Evolutionary conservation across 805 yeast species (phyloP), one percentile per base, ranked within the genome.

Genomic region (Saturnispora kantuleensis): DNA sequence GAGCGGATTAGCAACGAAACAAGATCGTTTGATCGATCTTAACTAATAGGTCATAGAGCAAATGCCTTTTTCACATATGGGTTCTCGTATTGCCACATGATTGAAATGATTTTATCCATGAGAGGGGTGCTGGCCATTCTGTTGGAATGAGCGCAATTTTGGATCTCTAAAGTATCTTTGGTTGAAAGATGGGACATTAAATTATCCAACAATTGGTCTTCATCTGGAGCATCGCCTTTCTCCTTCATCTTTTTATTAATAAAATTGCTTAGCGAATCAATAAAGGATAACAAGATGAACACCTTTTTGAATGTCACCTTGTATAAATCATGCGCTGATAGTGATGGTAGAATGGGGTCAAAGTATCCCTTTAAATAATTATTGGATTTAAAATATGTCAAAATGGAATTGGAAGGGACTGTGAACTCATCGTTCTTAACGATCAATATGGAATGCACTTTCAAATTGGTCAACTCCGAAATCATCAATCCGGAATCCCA

Each of bases 21-120:
- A 21, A 21, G 26, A 4, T 21, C 5, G 26, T 21, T 21, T 21
- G 8, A 21, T 21, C 26, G 26, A 21, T 21, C 26, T 21, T 21
- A 21, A 5, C 26, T 21, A 21, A 12, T 18, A 11, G 12, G 28
- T 13, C 76, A 71, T 50, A 76, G 76, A 0, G 28, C 34, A 31
- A 40, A 42, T 8, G 41, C 15, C 6, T 39, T 21, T 11, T 38
- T 43, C 11, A 47, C 37, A 8, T 29, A 28, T 15, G 41, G 13
- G 18, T 44, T 41, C 39, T 44, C 47, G n/a, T 40, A 34, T 35
- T 28, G 35, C 50, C 47, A 47, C 13, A 47, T 29, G 12, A 44
- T 30, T 21, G 26, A 47, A 3, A 41, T 35, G 15, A 43, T 13
- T 21, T 31, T 37, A 3, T 40, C 31, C 16, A 44, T 18, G 1